Evolutionary conservation across 129 eudicot genomes (phyloP).

Genomic region (Tagetes erecta): DNA sequence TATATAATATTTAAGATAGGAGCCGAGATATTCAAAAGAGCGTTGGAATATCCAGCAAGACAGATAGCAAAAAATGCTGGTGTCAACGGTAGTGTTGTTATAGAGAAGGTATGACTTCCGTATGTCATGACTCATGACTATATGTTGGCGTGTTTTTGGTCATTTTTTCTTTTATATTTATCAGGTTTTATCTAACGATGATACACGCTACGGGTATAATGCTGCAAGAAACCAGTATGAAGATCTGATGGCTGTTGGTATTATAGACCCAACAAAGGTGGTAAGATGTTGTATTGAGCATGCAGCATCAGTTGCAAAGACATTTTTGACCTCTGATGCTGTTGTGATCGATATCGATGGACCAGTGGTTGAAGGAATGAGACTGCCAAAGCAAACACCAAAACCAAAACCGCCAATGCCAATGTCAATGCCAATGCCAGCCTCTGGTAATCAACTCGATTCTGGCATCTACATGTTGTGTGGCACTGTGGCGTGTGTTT

Average conservation of each 20-base stretch:
- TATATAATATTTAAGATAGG: slow-evolving; percentile 51
- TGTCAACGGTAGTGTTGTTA: slow-evolving; percentile 71
- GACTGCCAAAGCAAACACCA: slow-evolving; percentile 60
- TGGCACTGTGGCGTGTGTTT: not conserved
- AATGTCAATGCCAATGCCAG: slow-evolving; percentile 40
- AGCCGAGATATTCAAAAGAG: slow-evolving; percentile 82
- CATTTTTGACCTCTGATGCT: slow-evolving; percentile 81
- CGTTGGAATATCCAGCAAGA: slow-evolving; percentile 74
- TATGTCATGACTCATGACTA: not conserved
- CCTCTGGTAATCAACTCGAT: slow-evolving; percentile 45
- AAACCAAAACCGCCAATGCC: slow-evolving; percentile 48
- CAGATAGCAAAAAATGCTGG: slow-evolving; percentile 93
- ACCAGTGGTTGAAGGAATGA: slow-evolving; percentile 39
- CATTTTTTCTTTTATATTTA: not conserved
- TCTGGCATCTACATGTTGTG: not conserved
- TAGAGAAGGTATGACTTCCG: slow-evolving; percentile 55
- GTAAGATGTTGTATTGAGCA: slow-evolving; percentile 91
- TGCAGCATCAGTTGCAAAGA: slow-evolving; percentile 87
- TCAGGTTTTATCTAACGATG: slow-evolving; percentile 61
- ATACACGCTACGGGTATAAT: slow-evolving; percentile 68
- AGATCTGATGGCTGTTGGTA: slow-evolving; percentile 74
- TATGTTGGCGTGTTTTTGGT: not conserved
- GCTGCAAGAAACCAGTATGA: slow-evolving; percentile 73
- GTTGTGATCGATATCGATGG: slow-evolving; percentile 72
- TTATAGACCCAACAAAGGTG: slow-evolving; percentile 90